These are phyloP conservation scores for Gnetum montanum DNA, from an alignment of 75 land plant species.

Conservation along the genomic window DNA sequence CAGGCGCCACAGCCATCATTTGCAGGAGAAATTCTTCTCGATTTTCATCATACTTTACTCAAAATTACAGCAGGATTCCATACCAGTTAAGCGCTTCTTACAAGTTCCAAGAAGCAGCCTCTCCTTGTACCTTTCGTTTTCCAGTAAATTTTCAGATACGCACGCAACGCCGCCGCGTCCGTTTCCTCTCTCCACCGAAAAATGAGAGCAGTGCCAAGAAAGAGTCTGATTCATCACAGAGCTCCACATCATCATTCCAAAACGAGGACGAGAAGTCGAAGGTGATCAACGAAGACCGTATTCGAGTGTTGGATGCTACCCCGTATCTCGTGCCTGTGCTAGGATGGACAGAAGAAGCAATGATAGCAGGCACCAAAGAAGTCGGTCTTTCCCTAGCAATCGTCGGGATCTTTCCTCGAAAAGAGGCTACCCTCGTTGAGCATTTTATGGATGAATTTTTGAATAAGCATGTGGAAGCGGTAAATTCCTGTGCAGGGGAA, in stretches of 20 bases:
- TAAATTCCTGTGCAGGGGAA: constrained; percentile 39
- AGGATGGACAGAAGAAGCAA: constrained; percentile 80
- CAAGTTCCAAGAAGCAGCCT: too few relatives aligned
- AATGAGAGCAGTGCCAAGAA: too few relatives aligned
- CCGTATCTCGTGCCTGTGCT: constrained; percentile 57
- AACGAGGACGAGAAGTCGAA: background rate
- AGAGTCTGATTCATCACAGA: too few relatives aligned
- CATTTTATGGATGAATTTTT: constrained; percentile 91
- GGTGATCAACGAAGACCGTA: constrained; percentile 50
- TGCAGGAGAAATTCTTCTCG: too few relatives aligned
- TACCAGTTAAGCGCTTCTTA: too few relatives aligned
- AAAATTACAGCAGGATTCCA: too few relatives aligned
- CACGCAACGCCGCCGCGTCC: too few relatives aligned
- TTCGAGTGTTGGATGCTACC: constrained; percentile 64
- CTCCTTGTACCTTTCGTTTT: too few relatives aligned
- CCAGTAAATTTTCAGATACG: too few relatives aligned
- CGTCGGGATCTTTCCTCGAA: constrained; percentile 79
- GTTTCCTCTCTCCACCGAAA: too few relatives aligned
- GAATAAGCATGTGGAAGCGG: constrained; percentile 49
- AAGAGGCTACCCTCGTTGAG: constrained; percentile 91
- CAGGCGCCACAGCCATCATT: too few relatives aligned
- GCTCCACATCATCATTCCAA: background rate
- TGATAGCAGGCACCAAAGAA: constrained; percentile 84
- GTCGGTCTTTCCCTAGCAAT: constrained; percentile 76
- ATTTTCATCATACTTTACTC: too few relatives aligned